Percentiles rank a stretch among this genome's conserved stretches.
Evolutionary conservation across 495 filamentous ascomycete genomes (phyloP).

Genomic region (Bathelium albidoporum): DNA sequence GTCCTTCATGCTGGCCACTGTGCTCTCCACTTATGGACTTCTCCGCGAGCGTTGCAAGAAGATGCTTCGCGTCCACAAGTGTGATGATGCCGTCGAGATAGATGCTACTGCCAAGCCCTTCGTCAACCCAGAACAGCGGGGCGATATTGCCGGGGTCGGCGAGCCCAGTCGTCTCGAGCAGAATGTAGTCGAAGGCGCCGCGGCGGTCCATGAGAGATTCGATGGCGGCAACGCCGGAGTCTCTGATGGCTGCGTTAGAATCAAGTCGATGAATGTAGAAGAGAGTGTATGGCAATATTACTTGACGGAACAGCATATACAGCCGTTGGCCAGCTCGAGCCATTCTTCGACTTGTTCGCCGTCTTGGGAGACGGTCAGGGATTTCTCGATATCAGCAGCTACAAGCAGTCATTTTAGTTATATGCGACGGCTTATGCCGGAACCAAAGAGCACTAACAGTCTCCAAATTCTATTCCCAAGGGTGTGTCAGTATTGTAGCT

Average conservation of each 20-base stretch:
- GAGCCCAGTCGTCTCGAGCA: slow-evolving; percentile 91
- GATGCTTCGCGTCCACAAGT: slow-evolving; percentile 89
- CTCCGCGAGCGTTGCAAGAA: slow-evolving; percentile 70
- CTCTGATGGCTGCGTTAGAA: slow-evolving; percentile 40
- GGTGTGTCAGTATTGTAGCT: too few relatives aligned
- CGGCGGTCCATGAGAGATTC: slow-evolving; percentile 93
- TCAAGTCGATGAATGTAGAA: too few relatives aligned
- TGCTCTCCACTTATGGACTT: slow-evolving; percentile 47
- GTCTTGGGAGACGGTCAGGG: slow-evolving; percentile 74
- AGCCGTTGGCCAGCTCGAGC: slow-evolving; percentile 92
- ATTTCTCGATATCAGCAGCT: slow-evolving; percentile 92
- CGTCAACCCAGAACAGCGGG: slow-evolving; percentile 94
- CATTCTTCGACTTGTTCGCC: slow-evolving; percentile 85
- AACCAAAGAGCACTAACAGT: slow-evolving; percentile 52
- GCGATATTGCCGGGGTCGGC: slow-evolving; percentile 95
- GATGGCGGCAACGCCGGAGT: slow-evolving; percentile 82
- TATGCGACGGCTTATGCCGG: not conserved
- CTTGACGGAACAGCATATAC: slow-evolving; percentile 98
- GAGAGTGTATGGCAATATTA: slow-evolving; percentile 36
- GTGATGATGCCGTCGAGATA: slow-evolving; percentile 97
- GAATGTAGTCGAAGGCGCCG: slow-evolving; percentile 93
- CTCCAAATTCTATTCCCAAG: slow-evolving; percentile 70
- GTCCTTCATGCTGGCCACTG: slow-evolving; percentile 33
- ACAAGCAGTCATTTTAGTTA: not conserved
- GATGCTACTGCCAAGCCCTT: slow-evolving; percentile 84